Evolutionary conservation across 495 filamentous ascomycete genomes (phyloP).

Genomic region (Aspergillus carlsbadensis): DNA sequence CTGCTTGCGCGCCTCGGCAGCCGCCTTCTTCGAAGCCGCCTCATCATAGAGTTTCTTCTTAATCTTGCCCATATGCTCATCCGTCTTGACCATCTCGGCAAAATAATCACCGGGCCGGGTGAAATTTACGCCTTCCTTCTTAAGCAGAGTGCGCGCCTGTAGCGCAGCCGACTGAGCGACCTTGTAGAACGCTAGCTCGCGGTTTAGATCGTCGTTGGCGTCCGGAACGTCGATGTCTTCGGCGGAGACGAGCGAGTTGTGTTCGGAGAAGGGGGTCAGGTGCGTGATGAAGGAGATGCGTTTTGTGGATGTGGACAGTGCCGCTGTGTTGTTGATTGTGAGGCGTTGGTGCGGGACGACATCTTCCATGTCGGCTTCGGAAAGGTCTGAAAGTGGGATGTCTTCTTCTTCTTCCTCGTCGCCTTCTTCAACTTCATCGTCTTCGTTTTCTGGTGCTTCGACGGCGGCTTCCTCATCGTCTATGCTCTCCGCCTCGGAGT

Average conservation of each 20-base stretch:
- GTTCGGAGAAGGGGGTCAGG: conserved; percentile 61
- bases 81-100: conserved; percentile 96
- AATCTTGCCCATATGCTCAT: conserved; percentile 97
- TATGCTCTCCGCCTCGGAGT: conserved; percentile 24
- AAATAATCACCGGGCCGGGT: conserved; percentile 92
- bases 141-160: conserved; percentile 66
- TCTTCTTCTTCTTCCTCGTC: conserved; percentile 54
- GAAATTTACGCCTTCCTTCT: conserved; percentile 81
- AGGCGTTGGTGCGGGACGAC: conserved; percentile 85
- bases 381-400: conserved; percentile 82
- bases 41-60: conserved; percentile 91
- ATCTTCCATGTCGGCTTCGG: conserved; percentile 79
- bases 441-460: conserved; percentile 24
- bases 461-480: conserved; percentile 24
- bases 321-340: conserved; percentile 94
- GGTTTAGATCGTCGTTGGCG: conserved; percentile 81
- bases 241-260: conserved; percentile 57
- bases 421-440: conserved; percentile 46
- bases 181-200: conserved; percentile 91
- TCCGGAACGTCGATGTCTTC: conserved; percentile 59
- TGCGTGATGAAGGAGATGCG: conserved; percentile 68
- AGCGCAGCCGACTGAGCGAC: conserved; percentile 79
- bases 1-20: conserved; percentile 85
- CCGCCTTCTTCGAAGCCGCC: conserved; percentile 87
- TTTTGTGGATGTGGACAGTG: conserved; percentile 71